A percentile compares a stretch with the other conserved stretches of the same genome.
Evolutionary conservation across 495 filamentous ascomycete species (phyloP).

Genomic region (Xylaria scruposa): DNA sequence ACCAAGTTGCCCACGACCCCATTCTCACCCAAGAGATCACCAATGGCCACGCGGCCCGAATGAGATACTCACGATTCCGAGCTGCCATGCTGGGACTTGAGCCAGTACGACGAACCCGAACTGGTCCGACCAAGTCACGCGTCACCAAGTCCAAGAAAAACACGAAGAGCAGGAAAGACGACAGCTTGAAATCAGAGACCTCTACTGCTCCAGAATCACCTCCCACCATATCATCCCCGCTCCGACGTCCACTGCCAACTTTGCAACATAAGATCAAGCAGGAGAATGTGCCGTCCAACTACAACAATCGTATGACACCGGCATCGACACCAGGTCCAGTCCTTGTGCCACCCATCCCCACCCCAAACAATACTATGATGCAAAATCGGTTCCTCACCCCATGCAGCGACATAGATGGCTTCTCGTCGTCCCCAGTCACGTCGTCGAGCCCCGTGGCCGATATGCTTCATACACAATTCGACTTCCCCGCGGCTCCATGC

Average conservation of each 20-base stretch:
- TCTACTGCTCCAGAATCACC: slow-evolving; percentile 24
- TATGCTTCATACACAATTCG: slow-evolving; percentile 37
- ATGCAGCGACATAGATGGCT: slow-evolving; percentile 51
- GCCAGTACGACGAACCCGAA: slow-evolving; percentile 50
- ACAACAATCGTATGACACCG: slow-evolving; percentile 34
- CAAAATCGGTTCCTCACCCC: slow-evolving; percentile 50
- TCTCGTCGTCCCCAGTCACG: slow-evolving; percentile 35
- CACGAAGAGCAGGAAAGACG: slow-evolving; percentile 41
- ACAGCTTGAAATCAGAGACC: slow-evolving; percentile 37
- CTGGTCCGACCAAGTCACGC: slow-evolving; percentile 39
- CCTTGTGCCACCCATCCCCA: slow-evolving; percentile 25
- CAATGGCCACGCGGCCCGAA: slow-evolving; percentile 81
- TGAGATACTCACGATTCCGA: slow-evolving; percentile 78
- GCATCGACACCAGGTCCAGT: slow-evolving; percentile 37
- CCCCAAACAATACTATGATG: slow-evolving; percentile 35
- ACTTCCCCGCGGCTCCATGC: slow-evolving; percentile 37
- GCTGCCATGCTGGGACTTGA: slow-evolving; percentile 49
- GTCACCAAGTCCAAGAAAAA: slow-evolving; percentile 52
- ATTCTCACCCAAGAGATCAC: slow-evolving; percentile 65
- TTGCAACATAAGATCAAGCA: slow-evolving; percentile 44
- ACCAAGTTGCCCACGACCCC: slow-evolving; percentile 64
- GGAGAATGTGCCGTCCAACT: slow-evolving; percentile 34
- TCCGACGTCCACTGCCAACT: not conserved
- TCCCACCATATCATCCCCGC: slow-evolving; percentile 15
- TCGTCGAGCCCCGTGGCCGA: slow-evolving; percentile 38